phyloP scores from a whole-genome alignment of 257 asterid species.

The Ophiorrhiza pumila region DNA sequence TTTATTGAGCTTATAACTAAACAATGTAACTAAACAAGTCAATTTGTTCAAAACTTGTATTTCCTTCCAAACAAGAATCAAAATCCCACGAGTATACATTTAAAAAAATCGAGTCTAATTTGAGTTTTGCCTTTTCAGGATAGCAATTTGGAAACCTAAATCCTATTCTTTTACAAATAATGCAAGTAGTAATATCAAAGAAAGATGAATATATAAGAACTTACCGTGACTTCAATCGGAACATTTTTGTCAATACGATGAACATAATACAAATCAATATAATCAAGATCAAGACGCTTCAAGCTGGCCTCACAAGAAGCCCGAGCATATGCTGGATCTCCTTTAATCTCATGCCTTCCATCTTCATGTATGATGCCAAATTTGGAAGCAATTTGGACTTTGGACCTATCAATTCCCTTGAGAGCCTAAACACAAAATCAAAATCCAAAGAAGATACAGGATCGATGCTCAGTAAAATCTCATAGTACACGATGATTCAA shows the following conservation, averaged over 20 bases:
- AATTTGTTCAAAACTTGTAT: no score
- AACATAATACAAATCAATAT: conserved; percentile 29
- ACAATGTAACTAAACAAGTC: no score
- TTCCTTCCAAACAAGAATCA: no score
- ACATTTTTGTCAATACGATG: conserved; percentile 29
- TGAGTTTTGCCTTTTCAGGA: no score
- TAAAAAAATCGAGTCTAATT: no score
- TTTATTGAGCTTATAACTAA: no score
- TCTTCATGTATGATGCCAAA: background rate
- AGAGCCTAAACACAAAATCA: background rate
- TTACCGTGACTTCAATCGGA: conserved; percentile 33
- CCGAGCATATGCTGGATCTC: conserved; percentile 27
- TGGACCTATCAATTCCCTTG: conserved; percentile 4
- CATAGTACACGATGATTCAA: no score
- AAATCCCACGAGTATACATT: no score
- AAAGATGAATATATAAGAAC: background rate
- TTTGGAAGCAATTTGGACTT: conserved; percentile 6
- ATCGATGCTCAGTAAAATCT: no score
- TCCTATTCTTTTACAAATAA: background rate
- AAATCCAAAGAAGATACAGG: no score
- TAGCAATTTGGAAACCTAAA: background rate
- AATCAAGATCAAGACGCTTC: conserved; percentile 31
- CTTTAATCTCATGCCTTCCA: background rate
- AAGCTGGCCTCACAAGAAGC: conserved; percentile 29
- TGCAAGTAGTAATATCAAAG: background rate